Evolutionary conservation across 495 filamentous ascomycete genomes (phyloP), one percentile per base, ranked within the genome.

Genomic region (Pyrenula aspistea): DNA sequence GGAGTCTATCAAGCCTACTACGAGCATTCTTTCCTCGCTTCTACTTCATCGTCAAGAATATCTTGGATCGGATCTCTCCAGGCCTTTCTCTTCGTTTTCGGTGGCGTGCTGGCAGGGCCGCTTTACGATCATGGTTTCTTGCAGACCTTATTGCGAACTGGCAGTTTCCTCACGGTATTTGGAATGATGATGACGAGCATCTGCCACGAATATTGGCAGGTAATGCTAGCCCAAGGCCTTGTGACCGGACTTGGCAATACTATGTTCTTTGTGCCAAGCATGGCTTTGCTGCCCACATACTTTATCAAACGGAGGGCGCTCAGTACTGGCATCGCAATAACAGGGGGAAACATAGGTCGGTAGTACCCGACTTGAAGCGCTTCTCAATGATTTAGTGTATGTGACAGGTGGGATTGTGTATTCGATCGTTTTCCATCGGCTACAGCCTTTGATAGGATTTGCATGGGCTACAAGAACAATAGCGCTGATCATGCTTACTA

Each of bases 1-100:
- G 88, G 88, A 12, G 76, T 90, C 1, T 94, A 91, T 65, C 90
- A 94, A 59, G 73, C 82, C 1, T 86, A 91, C 71, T 94, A 92
- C 64, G 76, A 77, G 10, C 62, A 75, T 3, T 68, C 66, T 2
- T 59, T 80, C 1, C 53, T 60, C 2, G 31, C 58, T 1, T 56
- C 58, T 12, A 73, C 76, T 3, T 58, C 83, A 0, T 80, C 84
- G 0, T 86, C 85, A 0, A 77, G 82, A 49, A 82, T 92, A 55
- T 86, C 85, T 1, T 91, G 86, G 85, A 83, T 92, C 51, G 84
- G 86, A 2, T 84, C 81, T 22, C 72, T 88, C 23, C 85, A 89
- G 62, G 78, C 87, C 31, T 89, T 87, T 66, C 70, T 89, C 11
- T 72, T 88, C 8, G 87, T 89, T 66, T 84, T 86, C 61, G 70